Conservation (phyloP, 2,329 filamentous ascomycete genomes). For the Fusarium sp. region DNA sequence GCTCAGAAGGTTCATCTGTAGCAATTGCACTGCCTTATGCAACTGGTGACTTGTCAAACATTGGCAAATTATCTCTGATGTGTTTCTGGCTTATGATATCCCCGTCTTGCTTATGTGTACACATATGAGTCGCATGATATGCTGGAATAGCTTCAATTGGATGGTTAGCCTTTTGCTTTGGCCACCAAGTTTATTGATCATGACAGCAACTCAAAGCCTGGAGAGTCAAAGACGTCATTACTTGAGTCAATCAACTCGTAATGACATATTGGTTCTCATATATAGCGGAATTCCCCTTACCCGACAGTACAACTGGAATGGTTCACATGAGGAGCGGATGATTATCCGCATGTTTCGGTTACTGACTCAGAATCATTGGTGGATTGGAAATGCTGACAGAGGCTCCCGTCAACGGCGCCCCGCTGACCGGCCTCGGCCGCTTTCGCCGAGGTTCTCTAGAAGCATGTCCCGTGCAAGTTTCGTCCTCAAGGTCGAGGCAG, state of each 20-base stretch:
- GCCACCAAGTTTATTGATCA: not conserved
- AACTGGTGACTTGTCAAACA: fast-evolving
- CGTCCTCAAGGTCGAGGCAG: not conserved
- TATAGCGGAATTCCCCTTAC: not conserved
- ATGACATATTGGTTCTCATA: not conserved
- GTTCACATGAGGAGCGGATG: not conserved
- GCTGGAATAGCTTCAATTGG: not conserved
- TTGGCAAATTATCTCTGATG: not conserved
- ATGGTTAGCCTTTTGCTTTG: not conserved
- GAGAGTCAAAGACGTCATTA: not conserved
- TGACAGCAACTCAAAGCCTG: not conserved
- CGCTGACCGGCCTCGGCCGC: slow-evolving; percentile 31
- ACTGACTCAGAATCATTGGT: slow-evolving; percentile 25
- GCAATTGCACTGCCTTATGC: not conserved
- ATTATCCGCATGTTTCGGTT: slow-evolving; percentile 10
- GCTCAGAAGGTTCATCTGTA: not conserved
- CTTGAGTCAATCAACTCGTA: not conserved
- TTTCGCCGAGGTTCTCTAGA: slow-evolving; percentile 36
- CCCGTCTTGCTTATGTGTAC: fast-evolving
- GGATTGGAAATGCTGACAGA: slow-evolving; percentile 38
- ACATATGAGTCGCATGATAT: fast-evolving
- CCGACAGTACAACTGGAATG: not conserved
- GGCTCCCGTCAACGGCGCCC: slow-evolving; percentile 16
- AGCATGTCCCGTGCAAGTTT: not conserved
- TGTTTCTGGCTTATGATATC: fast-evolving